phyloP scores from a whole-genome alignment of 2,329 filamentous ascomycete species.

The Pseudogymnoascus sp. region DNA sequence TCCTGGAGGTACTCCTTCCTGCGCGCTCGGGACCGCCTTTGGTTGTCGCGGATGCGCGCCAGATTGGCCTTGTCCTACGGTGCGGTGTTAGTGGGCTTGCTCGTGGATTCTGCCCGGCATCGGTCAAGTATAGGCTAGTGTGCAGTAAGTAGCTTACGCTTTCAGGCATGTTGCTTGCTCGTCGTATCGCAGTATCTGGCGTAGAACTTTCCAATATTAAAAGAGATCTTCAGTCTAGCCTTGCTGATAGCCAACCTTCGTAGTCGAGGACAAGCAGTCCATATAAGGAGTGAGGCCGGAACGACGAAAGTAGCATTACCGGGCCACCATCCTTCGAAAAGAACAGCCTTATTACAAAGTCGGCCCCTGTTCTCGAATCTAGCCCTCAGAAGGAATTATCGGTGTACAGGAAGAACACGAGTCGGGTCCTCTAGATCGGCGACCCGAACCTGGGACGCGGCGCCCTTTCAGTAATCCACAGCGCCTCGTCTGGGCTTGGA shows the following conservation, averaged over 20 bases:
- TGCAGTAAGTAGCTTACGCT: conserved; percentile 7
- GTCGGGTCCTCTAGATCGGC: neutral
- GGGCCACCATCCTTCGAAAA: neutral
- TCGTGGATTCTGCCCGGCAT: conserved; percentile 5
- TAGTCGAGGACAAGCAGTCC: neutral
- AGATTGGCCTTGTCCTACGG: conserved; percentile 25
- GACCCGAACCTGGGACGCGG: neutral
- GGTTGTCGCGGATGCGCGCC: conserved; percentile 66
- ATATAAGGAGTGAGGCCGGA: neutral
- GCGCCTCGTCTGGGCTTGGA: neutral
- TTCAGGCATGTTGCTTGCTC: conserved; percentile 6
- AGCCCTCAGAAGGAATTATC: conserved; percentile 7
- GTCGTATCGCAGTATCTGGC: neutral
- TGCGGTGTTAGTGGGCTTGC: conserved; percentile 6
- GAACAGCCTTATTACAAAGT: neutral
- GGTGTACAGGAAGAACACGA: neutral
- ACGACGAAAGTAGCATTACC: neutral
- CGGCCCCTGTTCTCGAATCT: neutral
- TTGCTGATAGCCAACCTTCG: conserved; percentile 1
- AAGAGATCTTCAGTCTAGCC: neutral
- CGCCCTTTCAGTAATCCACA: neutral
- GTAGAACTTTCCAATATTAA: neutral
- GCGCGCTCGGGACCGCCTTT: conserved; percentile 65
- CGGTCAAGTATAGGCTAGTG: conserved; percentile 1
- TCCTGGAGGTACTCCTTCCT: conserved; percentile 66